These are phyloP conservation scores for Penicillium italicum DNA, from an alignment of 2,329 filamentous ascomycete genomes.

Conservation along the genomic window DNA sequence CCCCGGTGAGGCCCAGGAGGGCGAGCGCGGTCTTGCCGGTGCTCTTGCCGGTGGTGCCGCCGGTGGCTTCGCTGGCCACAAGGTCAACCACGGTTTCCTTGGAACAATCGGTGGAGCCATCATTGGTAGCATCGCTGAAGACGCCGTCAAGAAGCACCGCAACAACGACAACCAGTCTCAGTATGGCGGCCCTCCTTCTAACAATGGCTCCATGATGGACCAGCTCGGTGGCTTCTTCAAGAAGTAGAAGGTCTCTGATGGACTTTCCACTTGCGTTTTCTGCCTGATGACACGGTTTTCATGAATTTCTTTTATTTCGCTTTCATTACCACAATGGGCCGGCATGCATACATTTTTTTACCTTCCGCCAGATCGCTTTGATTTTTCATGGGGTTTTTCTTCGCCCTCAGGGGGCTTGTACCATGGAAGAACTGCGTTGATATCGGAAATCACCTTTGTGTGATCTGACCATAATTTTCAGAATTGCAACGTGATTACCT, in stretches of 20 bases:
- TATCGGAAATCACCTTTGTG: conserved; percentile 9
- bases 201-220: conserved; percentile 29
- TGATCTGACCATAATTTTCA: conserved; percentile 9
- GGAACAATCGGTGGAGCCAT: conserved; percentile 49
- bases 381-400: not conserved
- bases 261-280: conserved; percentile 4
- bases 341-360: conserved; percentile 17
- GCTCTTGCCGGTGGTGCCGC: conserved; percentile 47
- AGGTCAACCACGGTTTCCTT: conserved; percentile 48
- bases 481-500: conserved; percentile 12
- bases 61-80: conserved; percentile 47
- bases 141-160: conserved; percentile 43
- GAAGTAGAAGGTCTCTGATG: conserved; percentile 27
- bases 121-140: conserved; percentile 45
- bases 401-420: conserved; percentile 6
- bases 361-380: conserved; percentile 9
- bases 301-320: conserved; percentile 25
- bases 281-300: conserved; percentile 16
- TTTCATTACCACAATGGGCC: conserved; percentile 9
- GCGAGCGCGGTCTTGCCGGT: conserved; percentile 47
- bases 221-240: conserved; percentile 39
- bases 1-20: conserved; percentile 41
- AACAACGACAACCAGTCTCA: conserved; percentile 36
- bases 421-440: conserved; percentile 17
- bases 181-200: conserved; percentile 25